Conservation (phyloP, 306 rosid genomes). For the Hippophae gyantsensis region DNA sequence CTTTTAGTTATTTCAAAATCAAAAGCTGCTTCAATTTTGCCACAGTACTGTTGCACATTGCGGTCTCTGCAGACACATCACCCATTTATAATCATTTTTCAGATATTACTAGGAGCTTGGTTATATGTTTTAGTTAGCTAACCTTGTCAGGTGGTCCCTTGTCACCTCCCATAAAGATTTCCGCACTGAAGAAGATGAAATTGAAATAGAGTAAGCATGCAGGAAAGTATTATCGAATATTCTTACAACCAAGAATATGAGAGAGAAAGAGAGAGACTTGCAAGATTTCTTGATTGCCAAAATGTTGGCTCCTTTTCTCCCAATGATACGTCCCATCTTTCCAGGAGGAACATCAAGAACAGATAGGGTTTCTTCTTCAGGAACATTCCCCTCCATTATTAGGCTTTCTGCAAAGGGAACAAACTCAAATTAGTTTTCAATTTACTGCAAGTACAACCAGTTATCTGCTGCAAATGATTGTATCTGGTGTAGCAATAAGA, state of each 20-base stretch:
- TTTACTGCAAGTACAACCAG: too few relatives aligned
- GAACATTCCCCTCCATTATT: slow-evolving; percentile 41
- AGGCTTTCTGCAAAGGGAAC: slow-evolving; percentile 32
- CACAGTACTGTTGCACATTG: too few relatives aligned
- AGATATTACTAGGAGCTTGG: too few relatives aligned
- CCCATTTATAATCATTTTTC: too few relatives aligned
- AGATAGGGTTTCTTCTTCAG: slow-evolving; percentile 85
- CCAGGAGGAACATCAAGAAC: slow-evolving; percentile 83
- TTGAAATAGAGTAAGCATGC: neutral
- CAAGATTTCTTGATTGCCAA: slow-evolving; percentile 70
- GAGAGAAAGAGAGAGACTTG: slow-evolving; percentile 41
- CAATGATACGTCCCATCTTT: slow-evolving; percentile 90
- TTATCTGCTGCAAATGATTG: too few relatives aligned
- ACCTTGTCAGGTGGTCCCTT: slow-evolving; percentile 99
- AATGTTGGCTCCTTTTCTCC: slow-evolving; percentile 74
- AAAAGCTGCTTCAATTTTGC: too few relatives aligned
- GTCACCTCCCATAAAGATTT: slow-evolving; percentile 69
- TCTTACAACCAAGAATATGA: too few relatives aligned
- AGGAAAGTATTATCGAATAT: too few relatives aligned
- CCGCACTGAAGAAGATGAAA: slow-evolving; percentile 45
- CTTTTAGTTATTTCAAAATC: too few relatives aligned
- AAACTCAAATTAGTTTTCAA: too few relatives aligned
- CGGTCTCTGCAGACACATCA: too few relatives aligned
- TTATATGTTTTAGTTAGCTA: slow-evolving; percentile 6
- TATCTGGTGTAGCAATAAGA: too few relatives aligned